Evolutionary conservation across 371 early-diverging fungal species (phyloP).

Genomic region (Mucor mucedo): DNA sequence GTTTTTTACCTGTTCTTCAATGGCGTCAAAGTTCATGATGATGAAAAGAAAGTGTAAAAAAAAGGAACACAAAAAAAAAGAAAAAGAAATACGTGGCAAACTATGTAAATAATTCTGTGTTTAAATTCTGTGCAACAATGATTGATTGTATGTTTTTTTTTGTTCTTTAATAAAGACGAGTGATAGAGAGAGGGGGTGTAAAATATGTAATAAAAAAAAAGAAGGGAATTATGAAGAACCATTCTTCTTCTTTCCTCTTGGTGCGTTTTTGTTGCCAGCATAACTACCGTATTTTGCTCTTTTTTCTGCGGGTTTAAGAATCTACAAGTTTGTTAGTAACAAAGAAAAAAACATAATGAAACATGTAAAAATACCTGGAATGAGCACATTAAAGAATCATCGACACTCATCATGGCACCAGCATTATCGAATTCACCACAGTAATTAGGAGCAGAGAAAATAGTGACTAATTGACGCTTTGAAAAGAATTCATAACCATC

Average conservation of each 20-base stretch:
- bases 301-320: constrained; percentile 44
- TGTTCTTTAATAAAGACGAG: background rate
- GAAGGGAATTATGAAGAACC: constrained; percentile 16
- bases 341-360: background rate
- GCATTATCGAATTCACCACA: constrained; percentile 99
- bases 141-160: background rate
- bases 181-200: background rate
- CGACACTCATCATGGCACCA: constrained; percentile 96
- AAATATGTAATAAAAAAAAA: constrained; percentile 10
- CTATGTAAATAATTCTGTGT: background rate
- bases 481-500: constrained; percentile 99
- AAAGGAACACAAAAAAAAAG: background rate
- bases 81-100: constrained; percentile 5
- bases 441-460: constrained; percentile 98
- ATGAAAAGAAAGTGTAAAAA: background rate
- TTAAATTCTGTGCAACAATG: background rate
- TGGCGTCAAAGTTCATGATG: constrained; percentile 85
- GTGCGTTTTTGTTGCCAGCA: constrained; percentile 16
- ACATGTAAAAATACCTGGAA: constrained; percentile 61
- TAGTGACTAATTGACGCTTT: constrained; percentile 91
- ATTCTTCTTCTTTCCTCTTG: constrained; percentile 26
- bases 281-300: constrained; percentile 34
- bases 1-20: constrained; percentile 73
- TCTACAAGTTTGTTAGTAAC: constrained; percentile 19
- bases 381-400: constrained; percentile 90